Conservation (phyloP, 2,329 filamentous ascomycete genomes). For the Beauveria brongniartii region DNA sequence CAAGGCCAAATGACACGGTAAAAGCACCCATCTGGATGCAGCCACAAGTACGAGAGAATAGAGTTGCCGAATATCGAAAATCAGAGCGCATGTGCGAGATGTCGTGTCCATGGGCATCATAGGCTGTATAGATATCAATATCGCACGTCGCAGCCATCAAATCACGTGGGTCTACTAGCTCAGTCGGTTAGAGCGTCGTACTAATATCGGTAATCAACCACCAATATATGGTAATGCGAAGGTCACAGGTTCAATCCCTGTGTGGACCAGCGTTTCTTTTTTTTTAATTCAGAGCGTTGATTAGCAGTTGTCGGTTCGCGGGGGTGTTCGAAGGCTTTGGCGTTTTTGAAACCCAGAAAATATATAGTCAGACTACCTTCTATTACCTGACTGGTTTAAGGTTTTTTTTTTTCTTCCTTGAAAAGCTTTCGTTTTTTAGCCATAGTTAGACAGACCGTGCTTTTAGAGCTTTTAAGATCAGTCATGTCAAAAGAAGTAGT, state of each 20-base stretch:
- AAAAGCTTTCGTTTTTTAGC: too few species aligned
- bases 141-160: neutral
- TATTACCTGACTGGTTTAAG: too few species aligned
- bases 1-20: too few species aligned
- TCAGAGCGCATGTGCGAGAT: neutral
- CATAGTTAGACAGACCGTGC: too few species aligned
- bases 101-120: neutral
- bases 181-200: constrained; percentile 12
- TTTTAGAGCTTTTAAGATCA: too few species aligned
- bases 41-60: too few species aligned
- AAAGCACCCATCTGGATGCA: too few species aligned
- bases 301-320: too few species aligned
- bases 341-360: too few species aligned
- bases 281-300: neutral
- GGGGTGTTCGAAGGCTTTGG: neutral
- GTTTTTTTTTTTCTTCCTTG: neutral
- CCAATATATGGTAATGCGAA: constrained; percentile 12
- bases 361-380: too few species aligned
- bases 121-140: neutral
- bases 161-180: constrained; percentile 10
- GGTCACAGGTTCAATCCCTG: constrained; percentile 11
- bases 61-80: neutral
- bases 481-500: too few species aligned
- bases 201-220: constrained; percentile 3
- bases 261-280: neutral